Base-by-base conservation (phyloP, 169 alveolate genomes). In the Plasmodium billcollinsi region DNA sequence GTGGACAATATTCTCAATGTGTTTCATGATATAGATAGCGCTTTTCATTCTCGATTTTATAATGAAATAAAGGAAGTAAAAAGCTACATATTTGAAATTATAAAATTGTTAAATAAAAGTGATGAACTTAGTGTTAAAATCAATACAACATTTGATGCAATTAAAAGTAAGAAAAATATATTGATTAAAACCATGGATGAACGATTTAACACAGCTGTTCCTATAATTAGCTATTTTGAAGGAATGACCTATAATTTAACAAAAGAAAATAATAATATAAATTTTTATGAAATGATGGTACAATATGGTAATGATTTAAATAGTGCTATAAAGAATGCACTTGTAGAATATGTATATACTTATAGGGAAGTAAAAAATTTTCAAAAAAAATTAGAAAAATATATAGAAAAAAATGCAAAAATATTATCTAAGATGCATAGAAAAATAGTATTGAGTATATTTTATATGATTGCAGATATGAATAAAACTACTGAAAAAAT, bases 391-490 rank as follows among this genome's bases (percentile, higher is more conserved):
- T 52, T 83, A 21, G 83, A 67, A 83, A 67, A 47, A 47, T 54
- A 83, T 56, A 67, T 83, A 73, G 83, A 83, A 39, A 83, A 62
- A 33, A 83, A 83, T 69, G 73, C 83, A 21, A 67, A 49, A 72
- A 56, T 83, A 20, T 62, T 83, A 67, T 69, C 91, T n/a, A 83
- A 83, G 18, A 67, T 83, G 83, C 91, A 83, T 72, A 83, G 70
- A 63, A 83, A 83, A 39, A 83, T 83, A 20, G 47, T 69, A 18
- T 62, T 69, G 14, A 83, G 91, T 21, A 83, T 83, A 33, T 83
- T 67, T 54, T 83, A 83, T 49, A 67, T 83, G 80, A 58, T 70
- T 67, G 69, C 91, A 56, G 91, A 83, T 83, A 83, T 83, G 83
- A 69, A 69, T 72, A 83, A 58, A 83, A 83, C 83, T 45, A 83